Percentiles rank a stretch among this genome's conserved stretches.
Evolutionary conservation across 768 basidiomycete genomes (phyloP).

Genomic region (Amanita subjunquillea): DNA sequence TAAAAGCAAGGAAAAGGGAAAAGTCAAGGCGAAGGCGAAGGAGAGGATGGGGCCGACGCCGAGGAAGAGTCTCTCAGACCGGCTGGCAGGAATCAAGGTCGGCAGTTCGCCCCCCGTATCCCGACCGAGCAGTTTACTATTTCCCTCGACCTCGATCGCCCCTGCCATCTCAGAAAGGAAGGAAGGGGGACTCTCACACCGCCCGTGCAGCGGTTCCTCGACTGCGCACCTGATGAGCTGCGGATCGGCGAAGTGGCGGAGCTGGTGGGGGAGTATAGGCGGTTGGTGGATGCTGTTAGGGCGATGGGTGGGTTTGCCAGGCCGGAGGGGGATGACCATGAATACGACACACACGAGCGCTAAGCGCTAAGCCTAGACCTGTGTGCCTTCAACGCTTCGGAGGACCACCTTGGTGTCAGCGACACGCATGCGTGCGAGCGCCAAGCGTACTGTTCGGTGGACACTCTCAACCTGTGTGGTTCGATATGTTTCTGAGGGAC

Average conservation of each 20-base stretch:
- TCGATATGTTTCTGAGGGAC: no score
- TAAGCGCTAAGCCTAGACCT: no score
- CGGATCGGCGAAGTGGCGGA: constrained; percentile 71
- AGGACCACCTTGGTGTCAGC: no score
- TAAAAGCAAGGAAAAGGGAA: no score
- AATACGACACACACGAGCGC: no score
- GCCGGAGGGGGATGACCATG: constrained; percentile 11
- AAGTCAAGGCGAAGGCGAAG: constrained; percentile 13
- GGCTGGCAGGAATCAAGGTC: constrained; percentile 54
- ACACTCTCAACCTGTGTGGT: no score
- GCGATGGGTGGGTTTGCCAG: constrained; percentile 45
- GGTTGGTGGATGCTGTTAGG: constrained; percentile 61
- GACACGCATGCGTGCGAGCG: no score
- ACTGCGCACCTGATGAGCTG: constrained; percentile 68
- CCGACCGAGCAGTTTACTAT: constrained; percentile 15
- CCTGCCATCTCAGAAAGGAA: constrained; percentile 7
- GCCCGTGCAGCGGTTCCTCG: constrained; percentile 61
- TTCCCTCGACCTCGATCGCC: constrained; percentile 9
- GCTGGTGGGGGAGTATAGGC: constrained; percentile 72
- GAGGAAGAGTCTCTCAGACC: constrained; percentile 71
- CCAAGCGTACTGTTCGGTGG: no score
- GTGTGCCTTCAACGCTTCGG: no score
- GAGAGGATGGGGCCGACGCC: constrained; percentile 14
- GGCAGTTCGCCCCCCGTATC: constrained; percentile 14
- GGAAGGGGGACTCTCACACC: constrained; percentile 30